Percentiles rank a stretch among this genome's conserved stretches.
Evolutionary conservation across 1,139 yeast species (phyloP).

Genomic region (Pichia sp.): DNA sequence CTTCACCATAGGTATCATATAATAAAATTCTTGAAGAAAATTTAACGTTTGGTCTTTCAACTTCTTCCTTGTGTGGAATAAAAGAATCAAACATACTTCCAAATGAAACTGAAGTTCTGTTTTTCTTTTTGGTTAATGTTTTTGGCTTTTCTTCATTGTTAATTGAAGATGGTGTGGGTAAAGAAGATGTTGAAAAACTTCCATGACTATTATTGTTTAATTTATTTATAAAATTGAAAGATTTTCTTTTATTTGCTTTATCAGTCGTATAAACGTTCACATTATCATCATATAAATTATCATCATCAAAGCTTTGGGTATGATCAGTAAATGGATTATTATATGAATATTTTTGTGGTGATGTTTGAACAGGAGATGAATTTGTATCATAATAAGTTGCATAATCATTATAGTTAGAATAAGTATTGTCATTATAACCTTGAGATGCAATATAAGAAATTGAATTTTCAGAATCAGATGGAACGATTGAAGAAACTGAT

Average conservation of each 20-base stretch:
- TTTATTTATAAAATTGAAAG: constrained; percentile 13
- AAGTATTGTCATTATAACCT: not conserved
- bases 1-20: constrained; percentile 79
- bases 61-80: constrained; percentile 10
- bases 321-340: constrained; percentile 17
- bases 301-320: constrained; percentile 15
- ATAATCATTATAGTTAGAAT: constrained; percentile 4
- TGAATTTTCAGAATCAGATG: constrained; percentile 20
- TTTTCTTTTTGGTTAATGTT: constrained; percentile 14
- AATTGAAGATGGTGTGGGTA: constrained; percentile 7
- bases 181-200: constrained; percentile 12
- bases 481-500: constrained; percentile 12
- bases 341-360: constrained; percentile 2
- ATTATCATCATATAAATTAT: constrained; percentile 1
- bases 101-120: constrained; percentile 22
- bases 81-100: constrained; percentile 23
- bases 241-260: constrained; percentile 10
- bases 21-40: constrained; percentile 81
- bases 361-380: not conserved
- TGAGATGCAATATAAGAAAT: constrained; percentile 6
- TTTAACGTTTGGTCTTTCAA: constrained; percentile 39
- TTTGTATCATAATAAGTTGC: constrained; percentile 6
- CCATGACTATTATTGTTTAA: constrained; percentile 8
- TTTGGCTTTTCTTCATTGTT: constrained; percentile 16
- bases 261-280: not conserved